These are phyloP conservation scores for Pseudocercospora eumusae DNA, from an alignment of 2,329 filamentous ascomycete genomes.

Conservation along the genomic window DNA sequence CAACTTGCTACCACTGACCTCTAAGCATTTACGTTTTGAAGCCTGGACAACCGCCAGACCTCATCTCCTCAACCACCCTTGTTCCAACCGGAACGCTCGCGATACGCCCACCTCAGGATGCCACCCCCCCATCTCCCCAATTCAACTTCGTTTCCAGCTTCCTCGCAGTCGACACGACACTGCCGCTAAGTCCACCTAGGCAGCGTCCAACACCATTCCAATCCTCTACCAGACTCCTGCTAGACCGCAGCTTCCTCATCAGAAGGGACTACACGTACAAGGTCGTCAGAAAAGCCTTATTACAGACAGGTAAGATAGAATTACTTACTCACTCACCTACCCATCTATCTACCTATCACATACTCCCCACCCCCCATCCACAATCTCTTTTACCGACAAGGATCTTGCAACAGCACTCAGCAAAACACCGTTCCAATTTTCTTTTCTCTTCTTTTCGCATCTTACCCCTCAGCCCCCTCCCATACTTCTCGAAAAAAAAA, in stretches of 20 bases:
- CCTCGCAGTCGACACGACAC: not conserved
- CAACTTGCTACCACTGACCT: not conserved
- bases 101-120: not conserved
- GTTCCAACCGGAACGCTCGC: not conserved
- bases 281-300: not conserved
- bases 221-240: not conserved
- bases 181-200: not conserved
- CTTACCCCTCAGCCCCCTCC: not conserved
- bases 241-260: not conserved
- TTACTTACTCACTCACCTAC: too few relatives aligned
- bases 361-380: not conserved
- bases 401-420: not conserved
- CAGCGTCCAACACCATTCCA: not conserved
- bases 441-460: not conserved
- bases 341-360: too few relatives aligned
- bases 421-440: not conserved
- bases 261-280: not conserved
- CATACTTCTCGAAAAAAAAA: too few relatives aligned
- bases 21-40: not conserved
- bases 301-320: too few relatives aligned
- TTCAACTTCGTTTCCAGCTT: not conserved
- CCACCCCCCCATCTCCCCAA: not conserved
- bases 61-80: not conserved
- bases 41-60: not conserved
- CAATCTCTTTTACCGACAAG: not conserved